Evolutionary conservation across 2,329 filamentous ascomycete species (phyloP).

Genomic region (Fusarium hostae): DNA sequence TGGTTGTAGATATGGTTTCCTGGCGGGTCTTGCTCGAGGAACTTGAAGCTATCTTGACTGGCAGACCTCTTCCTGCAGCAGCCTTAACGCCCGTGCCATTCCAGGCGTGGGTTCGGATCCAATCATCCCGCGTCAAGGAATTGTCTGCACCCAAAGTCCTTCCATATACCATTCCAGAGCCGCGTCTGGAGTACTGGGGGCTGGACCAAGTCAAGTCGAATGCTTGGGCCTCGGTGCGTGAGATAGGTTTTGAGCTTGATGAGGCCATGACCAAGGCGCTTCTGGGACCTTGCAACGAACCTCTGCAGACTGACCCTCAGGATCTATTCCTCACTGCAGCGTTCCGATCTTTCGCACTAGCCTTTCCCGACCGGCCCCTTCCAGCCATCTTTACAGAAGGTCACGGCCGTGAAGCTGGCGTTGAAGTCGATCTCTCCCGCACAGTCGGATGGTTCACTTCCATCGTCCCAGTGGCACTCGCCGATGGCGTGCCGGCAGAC

Average conservation of each 20-base stretch:
- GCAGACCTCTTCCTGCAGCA: background rate
- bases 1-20: constrained; percentile 3
- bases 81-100: background rate
- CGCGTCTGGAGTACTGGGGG: background rate
- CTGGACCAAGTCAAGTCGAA: background rate
- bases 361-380: constrained; percentile 48
- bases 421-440: constrained; percentile 48
- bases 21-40: background rate
- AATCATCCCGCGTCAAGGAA: background rate
- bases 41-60: background rate
- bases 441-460: constrained; percentile 60
- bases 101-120: background rate
- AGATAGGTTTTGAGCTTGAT: background rate
- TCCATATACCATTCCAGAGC: background rate
- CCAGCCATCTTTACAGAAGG: constrained; percentile 54
- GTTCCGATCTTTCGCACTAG: constrained; percentile 47
- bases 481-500: background rate
- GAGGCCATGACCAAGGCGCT: background rate
- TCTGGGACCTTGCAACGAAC: constrained; percentile 10
- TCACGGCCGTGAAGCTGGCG: constrained; percentile 52
- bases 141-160: background rate
- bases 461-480: background rate
- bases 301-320: constrained; percentile 49
- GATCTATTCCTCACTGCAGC: constrained; percentile 52
- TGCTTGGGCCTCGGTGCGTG: background rate